Evolutionary conservation across 768 basidiomycete genomes (phyloP), one percentile per base, ranked within the genome.

Genomic region (Pleurotus djamor): DNA sequence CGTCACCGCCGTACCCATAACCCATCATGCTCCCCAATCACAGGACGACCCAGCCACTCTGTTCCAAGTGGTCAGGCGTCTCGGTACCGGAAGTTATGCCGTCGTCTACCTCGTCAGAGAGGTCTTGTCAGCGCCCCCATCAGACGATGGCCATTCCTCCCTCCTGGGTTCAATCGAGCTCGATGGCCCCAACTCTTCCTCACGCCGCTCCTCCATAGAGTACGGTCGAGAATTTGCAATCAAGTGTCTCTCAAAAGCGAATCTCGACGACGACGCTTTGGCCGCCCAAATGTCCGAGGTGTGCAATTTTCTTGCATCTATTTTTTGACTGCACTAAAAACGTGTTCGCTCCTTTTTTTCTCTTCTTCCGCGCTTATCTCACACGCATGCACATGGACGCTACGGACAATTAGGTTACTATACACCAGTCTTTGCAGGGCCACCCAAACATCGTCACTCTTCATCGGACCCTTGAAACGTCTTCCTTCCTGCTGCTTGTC

Each of bases 371-470:
- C 21, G 17, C 57, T 43, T 54, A 10, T 16, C 57, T 16, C 33
- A 44, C 35, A 60, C 61, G 58, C 63, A 50, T 63, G 43, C 60
- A 59, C 58, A 57, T 12, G 61, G 62, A 59, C 48, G 51, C 59
- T 64, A n/a, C n/a, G 38, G 10, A 41, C n/a, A 41, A 9, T 41
- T n/a, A 94, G 91, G 94, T 95, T 55, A 92, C 88, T 35, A 93
- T 99, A 60, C 97, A 99, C 71, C 93, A 98, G 71, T 94, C 92
- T 38, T 82, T 98, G 35, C 89, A 86, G 49, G 76, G 85, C 1
- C 97, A 98, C 69, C 84, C 91, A 54, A 96, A 97, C 76, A 96
- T 99, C 64, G 97, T 96, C 65, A 94, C 96, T 32, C 85, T 98
- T 33, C 88, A 96, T 72, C 89, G 90, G 65, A 96, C 97, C 1